Percentiles rank a stretch among this genome's conserved stretches.
Evolutionary conservation across 1,139 yeast genomes (phyloP).

Genomic region (Nadsonia commutata): DNA sequence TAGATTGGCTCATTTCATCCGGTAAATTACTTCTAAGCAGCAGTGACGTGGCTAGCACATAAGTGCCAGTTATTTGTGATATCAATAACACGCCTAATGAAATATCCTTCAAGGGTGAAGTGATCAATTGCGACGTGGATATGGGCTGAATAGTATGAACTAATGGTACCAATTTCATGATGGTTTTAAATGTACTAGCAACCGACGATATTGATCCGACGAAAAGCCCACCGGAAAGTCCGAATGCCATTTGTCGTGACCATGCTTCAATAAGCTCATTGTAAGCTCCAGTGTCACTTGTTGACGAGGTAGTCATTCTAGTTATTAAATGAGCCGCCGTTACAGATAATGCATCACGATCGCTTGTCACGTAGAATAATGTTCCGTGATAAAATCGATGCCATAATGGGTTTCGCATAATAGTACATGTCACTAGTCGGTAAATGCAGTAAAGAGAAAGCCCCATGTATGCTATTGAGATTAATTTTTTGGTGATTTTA

Average conservation of each 20-base stretch:
- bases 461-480: conserved; percentile 16
- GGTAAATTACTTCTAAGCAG: conserved; percentile 67
- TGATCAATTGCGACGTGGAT: conserved; percentile 1
- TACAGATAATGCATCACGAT: conserved; percentile 31
- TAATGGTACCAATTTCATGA: conserved; percentile 19
- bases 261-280: conserved; percentile 31
- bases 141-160: conserved; percentile 6
- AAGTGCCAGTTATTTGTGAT: conserved; percentile 61
- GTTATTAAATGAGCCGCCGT: conserved; percentile 35
- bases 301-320: background rate
- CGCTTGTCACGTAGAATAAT: conserved; percentile 7
- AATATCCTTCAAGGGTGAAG: conserved; percentile 3
- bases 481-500: too few relatives aligned
- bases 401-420: conserved; percentile 19
- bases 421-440: conserved; percentile 34
- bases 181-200: conserved; percentile 18
- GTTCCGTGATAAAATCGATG: conserved; percentile 5
- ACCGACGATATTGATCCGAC: conserved; percentile 38
- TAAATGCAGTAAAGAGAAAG: conserved; percentile 55
- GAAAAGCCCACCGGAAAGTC: conserved; percentile 52
- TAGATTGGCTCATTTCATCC: conserved; percentile 37
- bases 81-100: conserved; percentile 31
- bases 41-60: conserved; percentile 67
- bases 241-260: conserved; percentile 48
- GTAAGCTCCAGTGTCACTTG: conserved; percentile 16